Conservation (phyloP, 176 grass and related monocot species). For the Eragrostis curvula region DNA sequence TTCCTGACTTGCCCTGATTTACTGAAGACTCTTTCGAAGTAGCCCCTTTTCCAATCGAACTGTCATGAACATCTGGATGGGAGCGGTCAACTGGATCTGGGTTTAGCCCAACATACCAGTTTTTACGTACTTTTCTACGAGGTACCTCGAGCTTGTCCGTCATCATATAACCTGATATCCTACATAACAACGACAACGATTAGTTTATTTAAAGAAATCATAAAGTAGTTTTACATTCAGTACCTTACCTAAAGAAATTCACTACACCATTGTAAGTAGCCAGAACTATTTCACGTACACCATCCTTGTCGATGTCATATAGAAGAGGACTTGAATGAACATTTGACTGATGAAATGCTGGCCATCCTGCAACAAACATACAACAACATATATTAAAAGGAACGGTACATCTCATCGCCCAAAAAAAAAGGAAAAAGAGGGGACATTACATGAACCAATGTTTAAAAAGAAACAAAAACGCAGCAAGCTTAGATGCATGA, state of each 20-base stretch:
- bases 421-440: too few species aligned
- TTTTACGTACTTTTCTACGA: conserved; percentile 84
- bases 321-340: conserved; percentile 90
- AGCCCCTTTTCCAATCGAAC: conserved; percentile 40
- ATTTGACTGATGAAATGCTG: conserved; percentile 95
- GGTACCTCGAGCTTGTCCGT: conserved; percentile 98
- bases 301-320: conserved; percentile 93
- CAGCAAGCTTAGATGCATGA: conserved; percentile 19
- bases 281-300: conserved; percentile 83
- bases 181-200: conserved; percentile 55
- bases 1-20: conserved; percentile 39
- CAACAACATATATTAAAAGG: conserved; percentile 23
- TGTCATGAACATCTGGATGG: too few species aligned
- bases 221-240: conserved; percentile 29
- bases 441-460: conserved; percentile 84
- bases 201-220: conserved; percentile 6
- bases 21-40: conserved; percentile 47
- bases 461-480: conserved; percentile 5
- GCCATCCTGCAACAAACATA: conserved; percentile 65
- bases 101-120: conserved; percentile 89
- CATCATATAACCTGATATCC: conserved; percentile 94
- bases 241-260: conserved; percentile 85
- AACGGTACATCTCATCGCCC: too few species aligned
- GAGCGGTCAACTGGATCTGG: too few species aligned
- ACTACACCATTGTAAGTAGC: conserved; percentile 94